Percentiles rank a stretch among this genome's conserved stretches.
These are phyloP conservation scores for Podochytrium sp. DNA, from an alignment of 192 early-diverging fungal genomes.

Conservation along the genomic window DNA sequence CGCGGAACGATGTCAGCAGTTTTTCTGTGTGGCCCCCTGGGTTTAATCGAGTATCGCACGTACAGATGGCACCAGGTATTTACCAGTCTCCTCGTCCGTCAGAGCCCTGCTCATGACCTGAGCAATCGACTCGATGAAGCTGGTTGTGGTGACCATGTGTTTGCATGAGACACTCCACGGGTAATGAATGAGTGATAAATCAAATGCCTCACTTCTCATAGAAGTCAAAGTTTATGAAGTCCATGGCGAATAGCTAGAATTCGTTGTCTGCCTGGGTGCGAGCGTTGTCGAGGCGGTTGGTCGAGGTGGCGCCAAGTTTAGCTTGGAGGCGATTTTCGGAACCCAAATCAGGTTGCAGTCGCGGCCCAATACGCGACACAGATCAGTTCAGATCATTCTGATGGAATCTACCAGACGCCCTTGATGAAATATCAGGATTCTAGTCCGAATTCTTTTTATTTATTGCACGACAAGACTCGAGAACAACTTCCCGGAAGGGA, in stretches of 20 bases:
- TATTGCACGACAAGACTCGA: no score
- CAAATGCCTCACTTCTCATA: slow-evolving; percentile 16
- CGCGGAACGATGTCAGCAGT: slow-evolving; percentile 33
- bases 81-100: slow-evolving; percentile 41
- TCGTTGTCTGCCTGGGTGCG: no score
- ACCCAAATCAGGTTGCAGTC: no score
- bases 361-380: no score
- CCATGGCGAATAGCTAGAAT: not conserved
- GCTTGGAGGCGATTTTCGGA: no score
- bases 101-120: slow-evolving; percentile 41
- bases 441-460: no score
- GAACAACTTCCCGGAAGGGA: no score
- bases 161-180: not conserved
- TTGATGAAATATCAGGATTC: no score
- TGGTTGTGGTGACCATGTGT: not conserved
- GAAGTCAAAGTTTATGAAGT: slow-evolving; percentile 20
- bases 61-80: not conserved
- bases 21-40: slow-evolving; percentile 21
- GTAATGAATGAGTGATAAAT: not conserved
- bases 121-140: slow-evolving; percentile 34
- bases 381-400: no score
- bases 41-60: not conserved
- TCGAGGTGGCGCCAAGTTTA: no score
- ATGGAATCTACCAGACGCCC: no score
- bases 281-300: no score